Conservation (phyloP, 108 stramenopile genomes). For the Conticribra weissflogii region DNA sequence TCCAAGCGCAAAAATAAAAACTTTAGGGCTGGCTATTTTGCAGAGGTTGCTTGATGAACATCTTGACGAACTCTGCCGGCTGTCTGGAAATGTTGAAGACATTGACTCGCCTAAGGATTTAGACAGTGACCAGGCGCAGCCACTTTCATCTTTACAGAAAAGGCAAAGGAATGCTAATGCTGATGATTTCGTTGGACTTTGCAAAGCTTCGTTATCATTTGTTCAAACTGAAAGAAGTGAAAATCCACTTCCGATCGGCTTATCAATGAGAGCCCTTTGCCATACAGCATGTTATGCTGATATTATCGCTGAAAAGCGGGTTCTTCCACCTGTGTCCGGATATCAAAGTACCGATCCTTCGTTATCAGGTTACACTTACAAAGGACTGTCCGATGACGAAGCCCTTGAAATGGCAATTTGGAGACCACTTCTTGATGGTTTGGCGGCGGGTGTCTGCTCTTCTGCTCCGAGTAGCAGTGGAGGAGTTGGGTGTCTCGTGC, state of each 20-base stretch:
- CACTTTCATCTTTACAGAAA: slow-evolving; percentile 47
- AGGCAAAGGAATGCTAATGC: slow-evolving; percentile 71
- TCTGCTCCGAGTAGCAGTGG: slow-evolving; percentile 61
- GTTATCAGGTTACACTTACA: slow-evolving; percentile 69
- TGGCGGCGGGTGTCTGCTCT: slow-evolving; percentile 71
- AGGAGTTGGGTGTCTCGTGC: slow-evolving; percentile 81
- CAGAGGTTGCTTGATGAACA: slow-evolving; percentile 86
- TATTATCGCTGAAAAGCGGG: slow-evolving; percentile 68
- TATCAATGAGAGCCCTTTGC: slow-evolving; percentile 89
- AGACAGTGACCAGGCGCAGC: slow-evolving; percentile 17
- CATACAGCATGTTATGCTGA: slow-evolving; percentile 90
- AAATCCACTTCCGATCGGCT: slow-evolving; percentile 65
- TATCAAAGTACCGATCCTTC: slow-evolving; percentile 52
- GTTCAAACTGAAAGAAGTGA: slow-evolving; percentile 57
- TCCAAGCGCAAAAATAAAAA: slow-evolving; percentile 64
- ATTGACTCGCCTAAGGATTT: slow-evolving; percentile 25
- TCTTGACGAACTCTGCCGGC: slow-evolving; percentile 64
- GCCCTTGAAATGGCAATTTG: slow-evolving; percentile 85
- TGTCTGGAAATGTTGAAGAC: slow-evolving; percentile 30
- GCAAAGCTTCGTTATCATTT: slow-evolving; percentile 78
- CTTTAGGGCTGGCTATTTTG: slow-evolving; percentile 73
- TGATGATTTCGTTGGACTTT: slow-evolving; percentile 86
- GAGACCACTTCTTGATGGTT: slow-evolving; percentile 84
- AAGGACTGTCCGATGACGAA: slow-evolving; percentile 67
- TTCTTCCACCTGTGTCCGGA: slow-evolving; percentile 67